Evolutionary conservation across 1,284 basidiomycete species (phyloP).

Genomic region (Entoloma clypeatum): DNA sequence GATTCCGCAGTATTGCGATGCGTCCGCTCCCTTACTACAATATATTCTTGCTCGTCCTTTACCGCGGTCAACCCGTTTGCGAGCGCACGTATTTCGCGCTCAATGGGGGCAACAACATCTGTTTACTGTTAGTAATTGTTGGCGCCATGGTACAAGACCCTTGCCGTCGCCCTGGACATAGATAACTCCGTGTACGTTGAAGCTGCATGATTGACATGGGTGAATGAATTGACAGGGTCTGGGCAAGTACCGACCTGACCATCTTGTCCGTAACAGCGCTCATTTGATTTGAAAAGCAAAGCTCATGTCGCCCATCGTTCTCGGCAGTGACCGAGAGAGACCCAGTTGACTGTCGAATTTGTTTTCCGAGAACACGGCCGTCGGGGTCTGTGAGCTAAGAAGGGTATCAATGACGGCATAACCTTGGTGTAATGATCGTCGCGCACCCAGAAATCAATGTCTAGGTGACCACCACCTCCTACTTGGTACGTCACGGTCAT

Average conservation of each 20-base stretch:
- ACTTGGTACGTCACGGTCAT: conserved; percentile 99
- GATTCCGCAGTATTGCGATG: conserved; percentile 96
- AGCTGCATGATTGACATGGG: conserved; percentile 50
- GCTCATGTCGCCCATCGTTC: conserved; percentile 85
- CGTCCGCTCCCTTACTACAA: conserved; percentile 88
- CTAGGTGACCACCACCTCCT: conserved; percentile 92
- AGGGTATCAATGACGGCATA: conserved; percentile 8
- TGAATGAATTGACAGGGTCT: too few relatives aligned
- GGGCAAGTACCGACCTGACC: conserved; percentile 66
- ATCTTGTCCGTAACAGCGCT: conserved; percentile 93
- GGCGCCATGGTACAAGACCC: conserved; percentile 18
- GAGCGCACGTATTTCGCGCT: conserved; percentile 91
- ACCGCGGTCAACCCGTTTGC: conserved; percentile 83
- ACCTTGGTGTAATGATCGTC: not conserved
- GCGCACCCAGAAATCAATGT: conserved; percentile 93
- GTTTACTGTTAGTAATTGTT: conserved; percentile 14
- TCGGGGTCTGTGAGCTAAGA: conserved; percentile 77
- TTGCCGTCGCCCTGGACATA: conserved; percentile 84
- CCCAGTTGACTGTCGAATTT: conserved; percentile 86
- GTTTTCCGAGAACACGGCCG: conserved; percentile 66
- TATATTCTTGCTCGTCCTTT: conserved; percentile 99
- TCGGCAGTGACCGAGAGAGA: conserved; percentile 85
- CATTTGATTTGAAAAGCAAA: conserved; percentile 99
- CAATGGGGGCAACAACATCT: conserved; percentile 89
- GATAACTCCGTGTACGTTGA: conserved; percentile 98